phyloP scores from a whole-genome alignment of 2,329 filamentous ascomycete genomes.

The Nannizzia gypsea region DNA sequence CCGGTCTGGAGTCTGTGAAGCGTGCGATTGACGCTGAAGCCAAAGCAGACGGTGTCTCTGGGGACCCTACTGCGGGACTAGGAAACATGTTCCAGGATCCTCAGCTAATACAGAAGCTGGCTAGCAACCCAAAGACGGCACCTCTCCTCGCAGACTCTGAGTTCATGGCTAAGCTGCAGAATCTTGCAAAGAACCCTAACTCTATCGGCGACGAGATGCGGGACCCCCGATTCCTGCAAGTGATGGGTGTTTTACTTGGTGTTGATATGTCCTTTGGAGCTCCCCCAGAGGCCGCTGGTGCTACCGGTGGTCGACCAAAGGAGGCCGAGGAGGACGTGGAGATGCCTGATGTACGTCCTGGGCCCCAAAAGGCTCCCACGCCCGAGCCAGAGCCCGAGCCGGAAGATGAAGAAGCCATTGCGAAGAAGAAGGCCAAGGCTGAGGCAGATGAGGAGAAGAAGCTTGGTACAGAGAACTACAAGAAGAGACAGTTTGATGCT shows the following conservation, averaged over 20 bases:
- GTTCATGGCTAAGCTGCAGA: slow-evolving; percentile 85
- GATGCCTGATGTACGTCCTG: slow-evolving; percentile 59
- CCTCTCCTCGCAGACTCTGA: slow-evolving; percentile 63
- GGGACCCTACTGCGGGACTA: slow-evolving; percentile 63
- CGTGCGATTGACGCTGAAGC: slow-evolving; percentile 75
- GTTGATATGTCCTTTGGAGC: slow-evolving; percentile 72
- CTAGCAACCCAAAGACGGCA: slow-evolving; percentile 86
- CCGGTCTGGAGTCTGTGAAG: slow-evolving; percentile 70
- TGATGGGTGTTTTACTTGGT: slow-evolving; percentile 85
- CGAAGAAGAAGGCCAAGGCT: slow-evolving; percentile 81
- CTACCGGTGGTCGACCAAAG: slow-evolving; percentile 23
- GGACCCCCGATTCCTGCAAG: slow-evolving; percentile 85
- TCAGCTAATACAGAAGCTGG: slow-evolving; percentile 77
- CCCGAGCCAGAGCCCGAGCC: slow-evolving; percentile 45
- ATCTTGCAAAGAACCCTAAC: slow-evolving; percentile 67
- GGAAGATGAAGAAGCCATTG: slow-evolving; percentile 69
- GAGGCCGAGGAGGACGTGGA: slow-evolving; percentile 60
- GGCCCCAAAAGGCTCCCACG: slow-evolving; percentile 27
- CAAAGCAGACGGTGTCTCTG: slow-evolving; percentile 46
- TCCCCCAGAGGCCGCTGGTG: slow-evolving; percentile 37
- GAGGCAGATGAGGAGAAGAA: slow-evolving; percentile 92
- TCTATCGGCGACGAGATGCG: slow-evolving; percentile 68
- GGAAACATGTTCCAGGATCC: slow-evolving; percentile 92
- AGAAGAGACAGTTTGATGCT: slow-evolving; percentile 93
- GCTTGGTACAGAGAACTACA: slow-evolving; percentile 87